These are phyloP conservation scores for Aspergillus neoniger DNA, from an alignment of 2,329 filamentous ascomycete genomes.

Conservation along the genomic window DNA sequence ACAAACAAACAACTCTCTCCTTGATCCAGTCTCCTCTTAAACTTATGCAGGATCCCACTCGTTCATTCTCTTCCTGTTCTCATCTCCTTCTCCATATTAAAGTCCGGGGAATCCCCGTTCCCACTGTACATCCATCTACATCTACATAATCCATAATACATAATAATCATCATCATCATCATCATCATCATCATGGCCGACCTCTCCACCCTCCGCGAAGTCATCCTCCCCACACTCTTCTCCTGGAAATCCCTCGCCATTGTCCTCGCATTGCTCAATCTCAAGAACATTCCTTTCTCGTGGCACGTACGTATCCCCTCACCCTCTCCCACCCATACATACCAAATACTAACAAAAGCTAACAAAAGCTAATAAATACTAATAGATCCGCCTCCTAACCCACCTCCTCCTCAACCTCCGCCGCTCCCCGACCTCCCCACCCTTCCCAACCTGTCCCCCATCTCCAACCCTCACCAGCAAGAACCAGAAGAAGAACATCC, in stretches of 20 bases:
- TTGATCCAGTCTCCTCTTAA: no score
- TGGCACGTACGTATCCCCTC: conserved; percentile 41
- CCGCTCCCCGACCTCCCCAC: conserved; percentile 51
- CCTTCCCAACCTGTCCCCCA: conserved; percentile 42
- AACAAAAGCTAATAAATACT: background rate
- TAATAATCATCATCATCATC: background rate
- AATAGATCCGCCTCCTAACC: conserved; percentile 59
- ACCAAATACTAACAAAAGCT: background rate
- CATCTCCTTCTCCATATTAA: no score
- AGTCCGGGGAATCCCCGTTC: no score
- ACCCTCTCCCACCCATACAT: background rate
- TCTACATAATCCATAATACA: no score
- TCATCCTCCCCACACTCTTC: conserved; percentile 23
- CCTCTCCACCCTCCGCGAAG: conserved; percentile 19
- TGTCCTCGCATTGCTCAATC: conserved; percentile 39
- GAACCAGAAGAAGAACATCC: conserved; percentile 23
- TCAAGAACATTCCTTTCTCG: conserved; percentile 41
- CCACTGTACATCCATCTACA: background rate
- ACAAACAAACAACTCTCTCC: no score
- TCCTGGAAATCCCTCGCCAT: conserved; percentile 41
- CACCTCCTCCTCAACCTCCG: conserved; percentile 58
- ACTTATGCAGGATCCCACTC: no score
- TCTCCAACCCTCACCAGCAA: conserved; percentile 30
- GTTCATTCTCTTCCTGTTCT: no score
- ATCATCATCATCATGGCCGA: background rate